Evolutionary conservation across 495 filamentous ascomycete genomes (phyloP).

Genomic region (Penicillium diatomitis): DNA sequence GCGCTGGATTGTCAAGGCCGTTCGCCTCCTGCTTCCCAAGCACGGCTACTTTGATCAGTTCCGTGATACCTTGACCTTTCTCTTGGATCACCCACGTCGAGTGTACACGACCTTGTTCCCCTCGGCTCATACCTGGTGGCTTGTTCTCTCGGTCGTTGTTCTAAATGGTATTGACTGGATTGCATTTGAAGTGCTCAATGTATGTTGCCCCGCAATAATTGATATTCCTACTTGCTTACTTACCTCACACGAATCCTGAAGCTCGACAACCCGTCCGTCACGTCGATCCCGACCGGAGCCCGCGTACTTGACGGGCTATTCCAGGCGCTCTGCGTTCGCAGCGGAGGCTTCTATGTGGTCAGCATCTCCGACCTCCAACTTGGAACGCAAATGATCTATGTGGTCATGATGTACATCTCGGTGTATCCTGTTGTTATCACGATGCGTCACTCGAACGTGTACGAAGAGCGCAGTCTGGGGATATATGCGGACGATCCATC

Average conservation of each 20-base stretch:
- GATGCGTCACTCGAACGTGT: slow-evolving; percentile 80
- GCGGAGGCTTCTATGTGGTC: slow-evolving; percentile 70
- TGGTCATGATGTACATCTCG: slow-evolving; percentile 97
- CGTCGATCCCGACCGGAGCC: slow-evolving; percentile 46
- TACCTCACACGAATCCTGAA: background rate
- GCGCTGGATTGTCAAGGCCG: background rate
- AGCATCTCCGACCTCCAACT: slow-evolving; percentile 66
- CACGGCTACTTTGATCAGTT: slow-evolving; percentile 17
- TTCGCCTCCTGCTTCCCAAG: background rate
- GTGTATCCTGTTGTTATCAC: slow-evolving; percentile 85
- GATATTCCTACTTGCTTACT: background rate
- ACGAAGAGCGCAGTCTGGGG: slow-evolving; percentile 81
- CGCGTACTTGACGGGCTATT: slow-evolving; percentile 70
- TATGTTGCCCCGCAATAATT: slow-evolving; percentile 26
- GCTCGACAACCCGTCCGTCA: slow-evolving; percentile 29
- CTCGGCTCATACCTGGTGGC: slow-evolving; percentile 72
- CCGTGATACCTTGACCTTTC: slow-evolving; percentile 72
- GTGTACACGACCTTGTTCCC: slow-evolving; percentile 88
- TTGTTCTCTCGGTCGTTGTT: slow-evolving; percentile 64
- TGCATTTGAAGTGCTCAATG: slow-evolving; percentile 75
- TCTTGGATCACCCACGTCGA: slow-evolving; percentile 79
- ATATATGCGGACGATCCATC: slow-evolving; percentile 50
- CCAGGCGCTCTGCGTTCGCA: slow-evolving; percentile 72
- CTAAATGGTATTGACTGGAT: slow-evolving; percentile 74
- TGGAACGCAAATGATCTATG: slow-evolving; percentile 77